Percentiles rank a stretch among this genome's conserved stretches.
phyloP scores from a whole-genome alignment of 257 asterid species.

The Catharanthus roseus region DNA sequence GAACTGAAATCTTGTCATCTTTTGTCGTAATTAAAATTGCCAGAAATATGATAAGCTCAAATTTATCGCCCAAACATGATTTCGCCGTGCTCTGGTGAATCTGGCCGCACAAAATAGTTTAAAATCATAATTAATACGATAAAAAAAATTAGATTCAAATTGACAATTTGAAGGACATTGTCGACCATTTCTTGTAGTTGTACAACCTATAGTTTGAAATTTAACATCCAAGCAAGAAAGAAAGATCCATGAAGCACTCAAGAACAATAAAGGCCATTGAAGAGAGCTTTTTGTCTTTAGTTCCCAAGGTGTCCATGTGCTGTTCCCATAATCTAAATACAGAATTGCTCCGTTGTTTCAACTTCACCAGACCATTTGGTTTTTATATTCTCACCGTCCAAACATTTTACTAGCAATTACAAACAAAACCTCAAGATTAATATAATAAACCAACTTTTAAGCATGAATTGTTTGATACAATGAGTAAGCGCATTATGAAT shows the following conservation, averaged over 20 bases:
- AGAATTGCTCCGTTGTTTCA: slow-evolving; percentile 38
- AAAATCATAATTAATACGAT: too few species aligned
- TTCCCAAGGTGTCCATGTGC: slow-evolving; percentile 51
- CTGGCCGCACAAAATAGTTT: too few species aligned
- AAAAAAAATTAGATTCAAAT: too few species aligned
- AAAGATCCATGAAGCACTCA: slow-evolving; percentile 12
- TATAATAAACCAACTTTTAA: slow-evolving; percentile 9
- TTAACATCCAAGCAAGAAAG: background rate
- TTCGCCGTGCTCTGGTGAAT: too few species aligned
- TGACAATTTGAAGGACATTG: too few species aligned
- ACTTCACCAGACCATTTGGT: slow-evolving; percentile 50
- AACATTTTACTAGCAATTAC: slow-evolving; percentile 15
- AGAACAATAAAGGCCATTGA: slow-evolving; percentile 10
- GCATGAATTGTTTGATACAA: too few species aligned
- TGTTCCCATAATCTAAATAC: slow-evolving; percentile 37
- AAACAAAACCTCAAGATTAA: slow-evolving; percentile 9
- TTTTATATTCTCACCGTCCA: slow-evolving; percentile 48
- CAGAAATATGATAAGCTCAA: too few species aligned
- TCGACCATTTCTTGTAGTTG: too few species aligned
- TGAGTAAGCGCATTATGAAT: too few species aligned
- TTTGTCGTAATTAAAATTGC: too few species aligned
- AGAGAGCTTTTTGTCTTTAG: slow-evolving; percentile 45
- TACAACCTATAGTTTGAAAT: background rate
- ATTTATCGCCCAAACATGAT: too few species aligned
- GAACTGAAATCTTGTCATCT: too few species aligned